A percentile compares a stretch with the other conserved stretches of the same genome.
These are phyloP conservation scores for Pyrenophora graminea DNA, from an alignment of 2,329 filamentous ascomycete genomes.

Conservation along the genomic window DNA sequence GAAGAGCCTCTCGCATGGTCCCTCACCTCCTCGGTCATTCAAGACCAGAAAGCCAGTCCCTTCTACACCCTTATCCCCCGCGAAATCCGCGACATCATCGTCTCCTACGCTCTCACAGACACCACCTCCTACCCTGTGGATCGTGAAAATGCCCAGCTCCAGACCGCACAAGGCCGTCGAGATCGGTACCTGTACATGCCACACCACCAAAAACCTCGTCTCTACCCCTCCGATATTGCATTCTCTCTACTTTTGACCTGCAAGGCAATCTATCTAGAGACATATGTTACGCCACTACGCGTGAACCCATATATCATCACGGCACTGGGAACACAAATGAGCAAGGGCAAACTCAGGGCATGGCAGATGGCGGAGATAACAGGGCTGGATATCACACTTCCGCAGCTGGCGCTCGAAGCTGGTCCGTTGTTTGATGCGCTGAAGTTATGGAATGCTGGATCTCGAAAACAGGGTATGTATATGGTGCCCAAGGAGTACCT, in stretches of 20 bases:
- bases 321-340: background rate
- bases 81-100: slow-evolving; percentile 27
- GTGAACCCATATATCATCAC: slow-evolving; percentile 15
- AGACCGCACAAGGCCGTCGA: background rate
- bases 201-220: background rate
- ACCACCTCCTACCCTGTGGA: slow-evolving; percentile 7
- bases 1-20: slow-evolving; percentile 27
- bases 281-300: slow-evolving; percentile 17
- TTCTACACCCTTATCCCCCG: slow-evolving; percentile 19
- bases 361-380: slow-evolving; percentile 26
- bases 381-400: slow-evolving; percentile 21
- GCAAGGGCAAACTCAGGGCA: background rate
- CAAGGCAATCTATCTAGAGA: slow-evolving; percentile 28
- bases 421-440: background rate
- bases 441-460: slow-evolving; percentile 5
- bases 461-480: slow-evolving; percentile 12
- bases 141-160: background rate
- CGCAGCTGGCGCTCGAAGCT: slow-evolving; percentile 16
- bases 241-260: slow-evolving; percentile 23
- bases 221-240: slow-evolving; percentile 11
- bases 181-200: background rate
- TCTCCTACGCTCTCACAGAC: slow-evolving; percentile 20
- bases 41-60: slow-evolving; percentile 12
- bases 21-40: background rate
- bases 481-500: slow-evolving; percentile 7